Evolutionary conservation across 169 alveolate genomes (phyloP), one percentile per base, ranked within the genome.

Genomic region (Ichthyophthirius multifiliis): DNA sequence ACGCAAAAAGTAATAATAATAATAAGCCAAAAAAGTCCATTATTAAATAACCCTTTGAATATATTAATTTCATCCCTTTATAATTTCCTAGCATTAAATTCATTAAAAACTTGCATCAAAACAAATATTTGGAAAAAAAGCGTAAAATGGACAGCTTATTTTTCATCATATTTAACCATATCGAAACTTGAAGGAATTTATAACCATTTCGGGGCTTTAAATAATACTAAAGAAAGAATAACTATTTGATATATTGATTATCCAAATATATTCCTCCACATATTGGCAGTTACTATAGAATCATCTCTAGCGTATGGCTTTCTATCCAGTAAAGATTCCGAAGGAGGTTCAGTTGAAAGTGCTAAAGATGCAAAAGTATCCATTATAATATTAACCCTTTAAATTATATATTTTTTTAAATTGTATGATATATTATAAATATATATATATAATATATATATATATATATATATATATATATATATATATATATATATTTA

Each of bases 261-360:
- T 2, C 93, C 95, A 35, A 90, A 41, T 6, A 90, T 84, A 20
- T 79, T 87, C 45, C 92, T 88, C 80, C 89, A 67, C 93, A 84
- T 88, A 35, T 62, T 74, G 27, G 83, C 65, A 30, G 92, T 93
- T 2, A 93, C 90, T 23, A 93, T 86, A 32, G 87, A 47, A 39
- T 93, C 95, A 75, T 83, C 78, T 74, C 77, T 85, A 65, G 87
- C 83, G 35, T 91, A 85, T 5, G 97, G 97, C 71, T 85, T 87
- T 81, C 92, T 85, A 55, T 92, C 75, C 32, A 94, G 80, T 35
- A 94, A 74, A 16, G 77, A 80, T 18, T 83, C 91, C 74, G 75
- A 78, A 20, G 97, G 97, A 12, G 97, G 97, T 71, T 94, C 97
- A 32, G 97, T 94, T 0, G 97, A 95, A 35, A 94, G 76, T 27